These are phyloP conservation scores for Durotheca rogersii DNA, from an alignment of 495 filamentous ascomycete species.

Conservation along the genomic window DNA sequence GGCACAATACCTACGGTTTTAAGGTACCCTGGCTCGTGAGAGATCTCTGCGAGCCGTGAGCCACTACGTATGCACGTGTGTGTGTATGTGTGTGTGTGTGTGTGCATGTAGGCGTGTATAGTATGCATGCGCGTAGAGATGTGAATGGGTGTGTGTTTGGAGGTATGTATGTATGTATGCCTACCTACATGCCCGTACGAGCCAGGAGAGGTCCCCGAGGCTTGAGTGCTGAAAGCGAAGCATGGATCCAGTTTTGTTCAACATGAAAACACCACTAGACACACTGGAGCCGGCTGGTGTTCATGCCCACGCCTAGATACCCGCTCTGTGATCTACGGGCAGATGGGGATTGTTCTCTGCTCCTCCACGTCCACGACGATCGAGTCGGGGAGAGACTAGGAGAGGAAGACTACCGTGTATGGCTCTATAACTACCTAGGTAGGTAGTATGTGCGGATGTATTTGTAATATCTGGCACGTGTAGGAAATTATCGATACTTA, in stretches of 20 bases:
- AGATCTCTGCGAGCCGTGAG: conserved; percentile 14
- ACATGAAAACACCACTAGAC: conserved; percentile 8
- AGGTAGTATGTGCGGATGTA: not conserved
- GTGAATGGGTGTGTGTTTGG: too few relatives aligned
- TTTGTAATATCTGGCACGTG: not conserved
- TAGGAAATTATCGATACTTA: too few relatives aligned
- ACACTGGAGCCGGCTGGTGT: conserved; percentile 7
- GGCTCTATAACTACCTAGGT: not conserved
- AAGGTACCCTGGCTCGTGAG: conserved; percentile 1
- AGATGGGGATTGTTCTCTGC: not conserved
- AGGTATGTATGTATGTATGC: too few relatives aligned
- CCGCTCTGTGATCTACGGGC: not conserved
- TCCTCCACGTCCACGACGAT: not conserved
- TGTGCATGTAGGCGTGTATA: too few relatives aligned
- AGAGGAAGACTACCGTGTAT: not conserved
- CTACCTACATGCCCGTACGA: too few relatives aligned
- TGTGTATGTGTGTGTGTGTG: too few relatives aligned
- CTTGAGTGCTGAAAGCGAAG: conserved; percentile 12
- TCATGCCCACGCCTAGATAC: not conserved
- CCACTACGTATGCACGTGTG: conserved; percentile 7
- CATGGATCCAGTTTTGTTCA: conserved; percentile 7
- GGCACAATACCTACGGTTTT: conserved; percentile 27
- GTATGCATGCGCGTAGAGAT: too few relatives aligned
- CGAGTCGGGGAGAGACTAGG: not conserved
- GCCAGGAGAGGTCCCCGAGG: conserved; percentile 12